Evolutionary conservation across 2,329 filamentous ascomycete species (phyloP).

Genomic region (Cladophialophora bantiana): DNA sequence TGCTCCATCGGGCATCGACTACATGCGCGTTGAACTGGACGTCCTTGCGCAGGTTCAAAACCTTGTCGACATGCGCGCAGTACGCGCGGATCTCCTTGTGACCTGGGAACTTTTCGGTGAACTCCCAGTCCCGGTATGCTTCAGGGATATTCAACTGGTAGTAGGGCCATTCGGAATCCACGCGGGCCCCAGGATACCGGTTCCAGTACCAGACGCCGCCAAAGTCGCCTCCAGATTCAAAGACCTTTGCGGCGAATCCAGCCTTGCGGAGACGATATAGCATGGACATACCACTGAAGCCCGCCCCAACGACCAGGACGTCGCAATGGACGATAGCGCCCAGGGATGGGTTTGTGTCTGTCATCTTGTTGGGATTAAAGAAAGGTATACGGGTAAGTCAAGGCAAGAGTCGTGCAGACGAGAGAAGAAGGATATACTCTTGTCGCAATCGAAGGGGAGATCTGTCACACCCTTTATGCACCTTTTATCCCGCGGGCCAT

Average conservation of each 20-base stretch:
- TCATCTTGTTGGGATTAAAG: background rate
- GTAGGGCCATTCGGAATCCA: constrained; percentile 62
- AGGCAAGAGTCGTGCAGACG: background rate
- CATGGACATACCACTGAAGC: constrained; percentile 38
- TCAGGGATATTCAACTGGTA: constrained; percentile 63
- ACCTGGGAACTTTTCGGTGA: constrained; percentile 51
- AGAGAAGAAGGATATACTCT: background rate
- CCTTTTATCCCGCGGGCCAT: background rate
- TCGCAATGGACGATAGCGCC: constrained; percentile 35
- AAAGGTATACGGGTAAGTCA: background rate
- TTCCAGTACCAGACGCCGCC: constrained; percentile 63
- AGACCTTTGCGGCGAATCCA: constrained; percentile 45
- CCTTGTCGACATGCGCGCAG: constrained; percentile 51
- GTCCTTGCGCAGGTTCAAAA: constrained; percentile 50
- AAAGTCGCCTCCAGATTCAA: constrained; percentile 47
- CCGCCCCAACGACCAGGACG: constrained; percentile 36
- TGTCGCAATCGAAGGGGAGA: background rate
- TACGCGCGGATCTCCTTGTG: constrained; percentile 51
- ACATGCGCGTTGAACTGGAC: constrained; percentile 47
- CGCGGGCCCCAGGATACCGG: constrained; percentile 72
- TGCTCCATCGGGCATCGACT: constrained; percentile 46
- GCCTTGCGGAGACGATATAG: constrained; percentile 45
- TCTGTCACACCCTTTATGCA: background rate
- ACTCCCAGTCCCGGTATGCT: constrained; percentile 56
- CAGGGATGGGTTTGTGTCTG: constrained; percentile 17